Conservation (phyloP, 306 rosid genomes). For the Rubus parviflorus region DNA sequence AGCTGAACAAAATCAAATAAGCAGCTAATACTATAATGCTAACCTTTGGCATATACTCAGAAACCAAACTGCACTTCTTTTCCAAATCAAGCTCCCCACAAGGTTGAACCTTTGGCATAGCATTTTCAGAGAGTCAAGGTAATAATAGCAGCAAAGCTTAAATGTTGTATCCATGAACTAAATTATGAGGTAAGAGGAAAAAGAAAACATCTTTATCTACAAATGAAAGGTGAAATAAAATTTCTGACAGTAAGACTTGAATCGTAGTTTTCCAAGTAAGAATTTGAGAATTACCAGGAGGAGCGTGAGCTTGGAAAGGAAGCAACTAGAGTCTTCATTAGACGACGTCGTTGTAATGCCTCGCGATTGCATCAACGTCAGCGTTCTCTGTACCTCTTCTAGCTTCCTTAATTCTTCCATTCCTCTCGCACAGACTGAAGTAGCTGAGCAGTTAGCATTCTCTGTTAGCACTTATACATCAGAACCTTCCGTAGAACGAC, state of each 20-base stretch:
- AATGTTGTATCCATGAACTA: too few species aligned
- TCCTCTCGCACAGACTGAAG: background rate
- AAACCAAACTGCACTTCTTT: conserved; percentile 54
- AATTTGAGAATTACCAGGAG: conserved; percentile 35
- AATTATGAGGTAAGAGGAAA: background rate
- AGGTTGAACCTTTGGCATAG: conserved; percentile 51
- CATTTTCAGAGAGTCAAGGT: conserved; percentile 6
- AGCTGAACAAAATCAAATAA: conserved; percentile 12
- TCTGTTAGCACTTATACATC: too few species aligned
- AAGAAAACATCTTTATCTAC: background rate
- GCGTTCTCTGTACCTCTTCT: conserved; percentile 53
- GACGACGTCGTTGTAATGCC: conserved; percentile 24
- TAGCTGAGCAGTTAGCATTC: too few species aligned
- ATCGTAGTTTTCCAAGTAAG: background rate
- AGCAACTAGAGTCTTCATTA: conserved; percentile 38
- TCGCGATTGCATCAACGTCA: conserved; percentile 42
- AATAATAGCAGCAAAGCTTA: too few species aligned
- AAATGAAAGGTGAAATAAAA: background rate
- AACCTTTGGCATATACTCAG: conserved; percentile 52
- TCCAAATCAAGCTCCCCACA: conserved; percentile 56
- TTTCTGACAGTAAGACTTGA: background rate
- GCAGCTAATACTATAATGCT: conserved; percentile 12
- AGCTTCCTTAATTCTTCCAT: conserved; percentile 59
- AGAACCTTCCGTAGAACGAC: too few species aligned
- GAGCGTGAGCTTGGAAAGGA: conserved; percentile 57